Base-by-base conservation (phyloP, 1,284 basidiomycete species). In the Veloboletus limbatus region DNA sequence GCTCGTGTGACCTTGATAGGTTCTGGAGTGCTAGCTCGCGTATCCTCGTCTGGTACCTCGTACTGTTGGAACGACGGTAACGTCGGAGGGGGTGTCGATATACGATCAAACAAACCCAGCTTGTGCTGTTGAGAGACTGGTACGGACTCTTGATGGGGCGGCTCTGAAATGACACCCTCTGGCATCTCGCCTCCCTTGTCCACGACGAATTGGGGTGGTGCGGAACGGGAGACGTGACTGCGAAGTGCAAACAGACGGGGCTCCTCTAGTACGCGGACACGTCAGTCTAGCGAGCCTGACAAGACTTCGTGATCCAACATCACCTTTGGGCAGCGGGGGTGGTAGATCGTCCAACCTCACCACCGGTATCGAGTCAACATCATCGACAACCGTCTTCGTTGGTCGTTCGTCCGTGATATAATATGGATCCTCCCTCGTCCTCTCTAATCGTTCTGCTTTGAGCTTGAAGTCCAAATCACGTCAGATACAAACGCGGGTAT, bases 161-260 rank as follows among this genome's bases (percentile, higher is more conserved):
- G 51, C 18, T 66, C 55, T 2, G 61, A 26, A 6, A 66, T 54
- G n/a, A 72, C 75, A 25, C 80, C 77, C 33, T 78, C 77, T 2
- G 92, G 93, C 85, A 94, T 89, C 66, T 93, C 92, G 2, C 92
- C 92, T 0, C 82, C 77, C 55, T 78, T 79, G 54, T 94, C 90
- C 53, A 95, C 79, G 18, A 79, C 69, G 50, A 80, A 88, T 22
- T 58, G 36, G 58, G 57, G 31, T 65, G 59, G 48, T 44, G 63
- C 39, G 52, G 65, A 53, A 56, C 66, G 49, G 5, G 56, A 51
- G 39, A 63, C 53, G 9, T 64, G 58, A 22, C 67, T 66, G 51
- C 68, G 70, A 17, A 79, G 65, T 30, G 69, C 66, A 24, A 73
- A 69, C 40, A 73, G 55, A 30, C 63, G 66, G n/a, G 63, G 66